phyloP scores from a whole-genome alignment of 768 basidiomycete genomes.

The Boletus edulis region DNA sequence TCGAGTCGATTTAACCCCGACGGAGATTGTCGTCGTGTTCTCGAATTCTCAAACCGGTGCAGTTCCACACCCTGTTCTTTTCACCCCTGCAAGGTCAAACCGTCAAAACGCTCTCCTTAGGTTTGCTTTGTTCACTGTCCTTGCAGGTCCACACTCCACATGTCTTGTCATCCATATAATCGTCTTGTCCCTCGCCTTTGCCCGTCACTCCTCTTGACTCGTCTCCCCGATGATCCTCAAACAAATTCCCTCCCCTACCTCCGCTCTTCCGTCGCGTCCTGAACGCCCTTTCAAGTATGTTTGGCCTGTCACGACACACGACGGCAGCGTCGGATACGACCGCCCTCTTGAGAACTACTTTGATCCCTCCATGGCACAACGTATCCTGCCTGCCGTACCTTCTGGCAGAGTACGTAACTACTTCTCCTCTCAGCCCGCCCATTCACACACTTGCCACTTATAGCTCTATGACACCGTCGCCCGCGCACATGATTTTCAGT shows the following conservation, averaged over 20 bases:
- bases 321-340: slow-evolving; percentile 20
- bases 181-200: not conserved
- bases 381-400: slow-evolving; percentile 11
- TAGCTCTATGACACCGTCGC: slow-evolving; percentile 33
- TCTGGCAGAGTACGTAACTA: slow-evolving; percentile 15
- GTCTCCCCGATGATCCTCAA: slow-evolving; percentile 10
- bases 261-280: slow-evolving; percentile 13
- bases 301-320: not conserved
- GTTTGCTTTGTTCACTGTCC: slow-evolving; percentile 4
- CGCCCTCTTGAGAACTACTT: slow-evolving; percentile 25
- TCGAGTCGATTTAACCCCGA: too few relatives aligned
- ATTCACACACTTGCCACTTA: not conserved
- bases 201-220: not conserved
- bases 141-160: slow-evolving; percentile 22
- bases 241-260: slow-evolving; percentile 2
- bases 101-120: slow-evolving; percentile 10
- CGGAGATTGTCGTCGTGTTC: not conserved
- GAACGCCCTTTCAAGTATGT: slow-evolving; percentile 14
- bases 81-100: not conserved
- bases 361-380: slow-evolving; percentile 18
- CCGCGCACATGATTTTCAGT: slow-evolving; percentile 24
- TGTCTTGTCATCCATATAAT: slow-evolving; percentile 15
- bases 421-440: not conserved
- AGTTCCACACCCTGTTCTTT: too few relatives aligned
- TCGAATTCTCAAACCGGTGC: too few relatives aligned